These are phyloP conservation scores for Linum usitatissimum DNA, from an alignment of 345 rosid genomes.

Conservation along the genomic window DNA sequence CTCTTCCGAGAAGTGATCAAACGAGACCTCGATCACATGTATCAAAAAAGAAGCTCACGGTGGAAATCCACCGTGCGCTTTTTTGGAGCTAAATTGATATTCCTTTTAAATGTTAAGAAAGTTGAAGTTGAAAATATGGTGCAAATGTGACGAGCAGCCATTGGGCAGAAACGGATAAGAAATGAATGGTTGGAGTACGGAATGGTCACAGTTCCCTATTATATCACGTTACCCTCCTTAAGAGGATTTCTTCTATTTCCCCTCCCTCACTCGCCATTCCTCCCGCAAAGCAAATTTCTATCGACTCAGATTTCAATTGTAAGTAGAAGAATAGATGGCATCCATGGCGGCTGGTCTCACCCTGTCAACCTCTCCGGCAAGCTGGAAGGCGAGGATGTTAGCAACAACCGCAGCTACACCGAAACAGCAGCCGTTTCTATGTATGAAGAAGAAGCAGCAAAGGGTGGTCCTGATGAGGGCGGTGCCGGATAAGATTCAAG, in stretches of 20 bases:
- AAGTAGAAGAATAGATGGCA: neutral
- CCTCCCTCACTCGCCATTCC: neutral
- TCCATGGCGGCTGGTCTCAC: neutral
- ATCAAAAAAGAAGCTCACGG: too few species aligned
- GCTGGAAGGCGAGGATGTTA: neutral
- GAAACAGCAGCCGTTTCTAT: neutral
- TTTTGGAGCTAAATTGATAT: too few species aligned
- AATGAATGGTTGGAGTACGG: neutral
- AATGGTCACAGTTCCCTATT: neutral
- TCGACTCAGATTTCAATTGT: neutral
- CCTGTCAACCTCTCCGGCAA: neutral
- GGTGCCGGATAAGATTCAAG: slow-evolving; percentile 33
- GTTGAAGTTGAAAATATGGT: too few species aligned
- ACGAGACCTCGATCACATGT: too few species aligned
- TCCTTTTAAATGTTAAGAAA: too few species aligned
- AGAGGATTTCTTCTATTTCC: neutral
- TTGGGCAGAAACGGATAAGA: neutral
- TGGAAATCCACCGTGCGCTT: too few species aligned
- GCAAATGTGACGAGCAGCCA: neutral
- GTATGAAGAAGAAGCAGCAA: neutral
- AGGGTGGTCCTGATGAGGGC: slow-evolving; percentile 32
- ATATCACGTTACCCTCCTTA: too few species aligned
- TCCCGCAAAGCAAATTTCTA: neutral
- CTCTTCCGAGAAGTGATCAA: too few species aligned
- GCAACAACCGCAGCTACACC: neutral